Evolutionary conservation across 2,329 filamentous ascomycete genomes (phyloP).

Genomic region (Diplodia scrobiculata): DNA sequence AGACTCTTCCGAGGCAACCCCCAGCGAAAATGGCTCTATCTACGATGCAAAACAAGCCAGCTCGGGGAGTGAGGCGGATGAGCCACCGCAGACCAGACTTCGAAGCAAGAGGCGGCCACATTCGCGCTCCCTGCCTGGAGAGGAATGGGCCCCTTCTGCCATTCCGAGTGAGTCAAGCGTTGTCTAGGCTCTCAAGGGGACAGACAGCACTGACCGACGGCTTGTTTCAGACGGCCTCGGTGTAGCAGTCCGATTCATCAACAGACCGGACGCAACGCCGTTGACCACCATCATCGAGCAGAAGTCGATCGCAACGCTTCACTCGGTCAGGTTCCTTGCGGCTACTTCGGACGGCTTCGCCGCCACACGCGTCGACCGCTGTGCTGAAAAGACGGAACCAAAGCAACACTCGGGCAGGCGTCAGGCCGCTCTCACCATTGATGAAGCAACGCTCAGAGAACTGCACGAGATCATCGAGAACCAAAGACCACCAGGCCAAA

Average conservation of each 20-base stretch:
- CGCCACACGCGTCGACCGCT: background rate
- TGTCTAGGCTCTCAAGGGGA: background rate
- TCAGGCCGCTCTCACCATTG: slow-evolving; percentile 20
- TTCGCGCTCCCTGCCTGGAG: slow-evolving; percentile 3
- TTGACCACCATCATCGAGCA: slow-evolving; percentile 52
- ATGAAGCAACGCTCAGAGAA: slow-evolving; percentile 26
- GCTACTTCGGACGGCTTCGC: background rate
- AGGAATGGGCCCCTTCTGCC: slow-evolving; percentile 17
- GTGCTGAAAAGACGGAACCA: slow-evolving; percentile 2
- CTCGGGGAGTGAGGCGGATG: slow-evolving; percentile 11
- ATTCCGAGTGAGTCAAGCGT: slow-evolving; percentile 21
- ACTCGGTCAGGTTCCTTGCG: slow-evolving; percentile 33
- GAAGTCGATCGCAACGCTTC: slow-evolving; percentile 47
- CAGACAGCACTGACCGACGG: background rate
- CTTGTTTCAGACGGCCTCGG: slow-evolving; percentile 20
- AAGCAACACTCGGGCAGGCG: slow-evolving; percentile 19
- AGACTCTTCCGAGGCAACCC: slow-evolving; percentile 30
- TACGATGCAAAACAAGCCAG: slow-evolving; percentile 17
- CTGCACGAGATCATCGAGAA: slow-evolving; percentile 26
- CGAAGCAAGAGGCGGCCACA: slow-evolving; percentile 6
- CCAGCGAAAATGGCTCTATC: slow-evolving; percentile 29
- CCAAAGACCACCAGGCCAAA: slow-evolving; percentile 2
- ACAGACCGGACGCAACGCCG: slow-evolving; percentile 41
- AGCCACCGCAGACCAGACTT: slow-evolving; percentile 7
- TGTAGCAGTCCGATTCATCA: slow-evolving; percentile 33